Percentiles rank a stretch among this genome's conserved stretches.
Evolutionary conservation across 768 basidiomycete species (phyloP).

Genomic region (Phlegmacium glaucopus): DNA sequence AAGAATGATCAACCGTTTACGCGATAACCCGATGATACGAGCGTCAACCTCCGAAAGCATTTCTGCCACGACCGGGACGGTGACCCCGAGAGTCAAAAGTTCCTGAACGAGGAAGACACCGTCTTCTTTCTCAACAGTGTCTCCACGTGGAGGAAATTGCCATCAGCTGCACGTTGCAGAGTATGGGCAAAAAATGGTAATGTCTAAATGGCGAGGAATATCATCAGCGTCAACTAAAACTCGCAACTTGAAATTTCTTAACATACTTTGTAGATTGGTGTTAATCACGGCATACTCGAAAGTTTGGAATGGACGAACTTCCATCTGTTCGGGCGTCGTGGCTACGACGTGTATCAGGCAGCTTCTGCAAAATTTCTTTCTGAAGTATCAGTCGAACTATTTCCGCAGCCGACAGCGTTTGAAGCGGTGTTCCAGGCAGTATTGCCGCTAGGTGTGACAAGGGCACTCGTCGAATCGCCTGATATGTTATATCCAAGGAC

Average conservation of each 20-base stretch:
- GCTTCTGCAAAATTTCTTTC: background rate
- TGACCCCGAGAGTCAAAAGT: conserved; percentile 17
- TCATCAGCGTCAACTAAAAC: background rate
- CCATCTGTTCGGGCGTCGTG: conserved; percentile 29
- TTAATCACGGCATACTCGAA: conserved; percentile 28
- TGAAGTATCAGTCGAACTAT: conserved; percentile 9
- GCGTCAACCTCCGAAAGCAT: conserved; percentile 22
- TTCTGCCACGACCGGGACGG: conserved; percentile 23
- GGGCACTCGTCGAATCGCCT: background rate
- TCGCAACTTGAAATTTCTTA: background rate
- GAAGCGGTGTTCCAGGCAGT: conserved; percentile 26
- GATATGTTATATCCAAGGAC: background rate
- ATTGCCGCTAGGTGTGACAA: background rate
- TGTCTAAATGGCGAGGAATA: conserved; percentile 16
- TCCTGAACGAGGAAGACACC: conserved; percentile 28
- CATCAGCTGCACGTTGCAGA: conserved; percentile 14
- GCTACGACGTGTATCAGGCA: background rate
- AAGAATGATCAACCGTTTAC: background rate
- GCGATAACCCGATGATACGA: conserved; percentile 14
- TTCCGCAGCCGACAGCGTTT: conserved; percentile 25
- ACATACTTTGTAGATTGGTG: conserved; percentile 24
- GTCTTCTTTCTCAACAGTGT: conserved; percentile 26
- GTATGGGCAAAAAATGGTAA: conserved; percentile 28
- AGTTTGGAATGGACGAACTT: conserved; percentile 20
- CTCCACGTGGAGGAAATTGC: conserved; percentile 26